Conservation (phyloP, 306 rosid genomes). For the Trifolium repens region DNA sequence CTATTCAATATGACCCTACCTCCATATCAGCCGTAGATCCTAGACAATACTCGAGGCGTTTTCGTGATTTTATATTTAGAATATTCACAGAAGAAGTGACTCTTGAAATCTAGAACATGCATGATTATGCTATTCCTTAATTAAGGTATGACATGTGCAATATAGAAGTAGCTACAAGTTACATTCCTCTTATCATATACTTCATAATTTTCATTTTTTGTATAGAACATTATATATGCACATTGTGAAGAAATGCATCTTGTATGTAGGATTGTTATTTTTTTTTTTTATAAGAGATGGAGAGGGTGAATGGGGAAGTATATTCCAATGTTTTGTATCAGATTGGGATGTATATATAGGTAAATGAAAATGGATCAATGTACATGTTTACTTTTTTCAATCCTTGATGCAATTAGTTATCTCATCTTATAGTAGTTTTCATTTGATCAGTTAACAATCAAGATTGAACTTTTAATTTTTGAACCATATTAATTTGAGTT, state of each 20-base stretch:
- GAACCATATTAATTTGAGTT: too few species aligned
- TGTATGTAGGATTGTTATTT: slow-evolving; percentile 23
- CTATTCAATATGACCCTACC: slow-evolving; percentile 87
- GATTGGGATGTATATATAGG: slow-evolving; percentile 26
- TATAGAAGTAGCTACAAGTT: neutral
- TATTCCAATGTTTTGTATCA: slow-evolving; percentile 10
- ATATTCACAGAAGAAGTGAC: slow-evolving; percentile 61
- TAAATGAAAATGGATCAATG: slow-evolving; percentile 39
- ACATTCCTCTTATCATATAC: neutral
- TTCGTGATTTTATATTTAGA: slow-evolving; percentile 79
- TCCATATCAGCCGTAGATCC: slow-evolving; percentile 98
- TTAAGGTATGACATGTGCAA: too few species aligned
- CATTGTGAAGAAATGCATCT: slow-evolving; percentile 35
- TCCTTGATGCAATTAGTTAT: neutral
- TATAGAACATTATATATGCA: slow-evolving; percentile 11
- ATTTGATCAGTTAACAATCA: neutral
- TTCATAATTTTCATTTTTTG: slow-evolving; percentile 34
- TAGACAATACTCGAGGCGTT: slow-evolving; percentile 82
- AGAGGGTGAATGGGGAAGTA: neutral
- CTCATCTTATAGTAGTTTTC: neutral
- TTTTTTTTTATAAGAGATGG: neutral
- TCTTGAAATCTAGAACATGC: slow-evolving; percentile 34
- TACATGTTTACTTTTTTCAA: slow-evolving; percentile 21
- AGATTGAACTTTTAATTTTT: too few species aligned
- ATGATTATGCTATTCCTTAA: slow-evolving; percentile 25